Evolutionary conservation across 768 basidiomycete genomes (phyloP).

Genomic region (Russula olivacea): DNA sequence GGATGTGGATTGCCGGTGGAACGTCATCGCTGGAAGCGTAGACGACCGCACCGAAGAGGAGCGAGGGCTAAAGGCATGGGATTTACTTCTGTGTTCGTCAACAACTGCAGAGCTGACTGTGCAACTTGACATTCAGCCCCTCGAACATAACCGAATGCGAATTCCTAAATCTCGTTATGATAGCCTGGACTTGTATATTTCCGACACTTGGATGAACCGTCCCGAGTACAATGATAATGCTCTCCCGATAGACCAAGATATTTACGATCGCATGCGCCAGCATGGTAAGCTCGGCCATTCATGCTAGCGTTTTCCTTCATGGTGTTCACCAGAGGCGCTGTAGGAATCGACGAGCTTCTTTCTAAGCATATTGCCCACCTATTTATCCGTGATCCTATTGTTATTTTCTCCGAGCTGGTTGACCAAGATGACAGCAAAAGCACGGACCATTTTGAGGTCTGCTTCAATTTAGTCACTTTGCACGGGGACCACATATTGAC

Average conservation of each 20-base stretch:
- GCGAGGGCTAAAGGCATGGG: slow-evolving; percentile 70
- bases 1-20: slow-evolving; percentile 98
- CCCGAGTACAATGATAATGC: slow-evolving; percentile 91
- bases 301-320: background rate
- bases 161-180: slow-evolving; percentile 98
- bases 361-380: slow-evolving; percentile 92
- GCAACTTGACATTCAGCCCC: slow-evolving; percentile 46
- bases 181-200: slow-evolving; percentile 91
- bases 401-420: slow-evolving; percentile 90
- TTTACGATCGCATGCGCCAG: slow-evolving; percentile 64
- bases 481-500: background rate
- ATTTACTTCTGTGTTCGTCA: slow-evolving; percentile 5
- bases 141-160: slow-evolving; percentile 62
- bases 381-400: slow-evolving; percentile 96
- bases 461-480: slow-evolving; percentile 9
- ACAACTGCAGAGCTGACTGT: slow-evolving; percentile 7
- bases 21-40: slow-evolving; percentile 97
- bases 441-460: slow-evolving; percentile 93
- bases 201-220: slow-evolving; percentile 77
- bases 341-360: slow-evolving; percentile 81
- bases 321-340: background rate
- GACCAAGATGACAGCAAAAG: slow-evolving; percentile 84
- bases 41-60: slow-evolving; percentile 97
- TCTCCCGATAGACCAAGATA: slow-evolving; percentile 69
- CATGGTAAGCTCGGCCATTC: slow-evolving; percentile 54